Percentiles rank a stretch among this genome's conserved stretches.
These are phyloP conservation scores for Pyrenopolyporus hunteri DNA, from an alignment of 495 filamentous ascomycete genomes.

Conservation along the genomic window DNA sequence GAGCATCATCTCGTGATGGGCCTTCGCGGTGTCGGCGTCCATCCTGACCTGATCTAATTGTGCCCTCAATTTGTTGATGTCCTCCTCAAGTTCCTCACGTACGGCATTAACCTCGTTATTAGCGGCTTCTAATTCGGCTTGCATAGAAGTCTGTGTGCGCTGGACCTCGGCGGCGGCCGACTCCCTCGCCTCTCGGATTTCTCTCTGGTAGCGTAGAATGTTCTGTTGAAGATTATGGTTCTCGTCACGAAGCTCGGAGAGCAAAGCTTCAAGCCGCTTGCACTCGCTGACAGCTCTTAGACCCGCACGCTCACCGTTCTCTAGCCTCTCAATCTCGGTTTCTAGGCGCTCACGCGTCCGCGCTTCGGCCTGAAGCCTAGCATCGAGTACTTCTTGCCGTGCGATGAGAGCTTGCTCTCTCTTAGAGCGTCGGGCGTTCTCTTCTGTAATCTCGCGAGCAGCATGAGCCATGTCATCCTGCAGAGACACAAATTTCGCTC, in stretches of 20 bases:
- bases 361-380: conserved; percentile 76
- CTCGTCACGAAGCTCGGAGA: conserved; percentile 70
- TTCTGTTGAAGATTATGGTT: conserved; percentile 68
- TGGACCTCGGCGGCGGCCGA: conserved; percentile 76
- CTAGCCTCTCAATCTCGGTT: conserved; percentile 75
- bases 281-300: conserved; percentile 61
- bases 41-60: conserved; percentile 74
- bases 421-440: conserved; percentile 75
- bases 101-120: conserved; percentile 83
- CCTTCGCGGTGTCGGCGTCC: conserved; percentile 75
- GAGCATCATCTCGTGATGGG: conserved; percentile 75
- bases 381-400: conserved; percentile 78
- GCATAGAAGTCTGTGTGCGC: conserved; percentile 75
- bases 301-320: conserved; percentile 74
- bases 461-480: conserved; percentile 83
- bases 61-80: conserved; percentile 67
- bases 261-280: conserved; percentile 67
- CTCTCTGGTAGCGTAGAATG: conserved; percentile 75
- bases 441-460: conserved; percentile 75
- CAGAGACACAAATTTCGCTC: conserved; percentile 77
- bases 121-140: conserved; percentile 78
- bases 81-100: conserved; percentile 75
- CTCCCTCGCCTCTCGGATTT: conserved; percentile 82
- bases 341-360: conserved; percentile 80
- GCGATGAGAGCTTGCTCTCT: conserved; percentile 75